Conservation (phyloP, 768 basidiomycete genomes). For the Mycena polygramma region DNA sequence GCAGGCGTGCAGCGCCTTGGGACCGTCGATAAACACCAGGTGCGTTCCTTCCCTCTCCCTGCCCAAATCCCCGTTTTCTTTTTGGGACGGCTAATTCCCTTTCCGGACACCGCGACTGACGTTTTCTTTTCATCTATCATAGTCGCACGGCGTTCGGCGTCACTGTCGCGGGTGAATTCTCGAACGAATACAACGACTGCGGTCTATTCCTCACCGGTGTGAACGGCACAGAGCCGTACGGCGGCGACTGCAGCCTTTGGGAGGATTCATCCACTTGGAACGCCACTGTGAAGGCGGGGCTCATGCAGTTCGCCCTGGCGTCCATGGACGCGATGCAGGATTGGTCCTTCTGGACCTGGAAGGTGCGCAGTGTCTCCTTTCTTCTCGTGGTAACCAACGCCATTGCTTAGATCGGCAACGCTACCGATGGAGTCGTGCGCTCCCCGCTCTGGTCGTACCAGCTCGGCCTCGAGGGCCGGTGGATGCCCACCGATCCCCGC, state of each 20-base stretch:
- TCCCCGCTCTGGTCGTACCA: slow-evolving; percentile 4
- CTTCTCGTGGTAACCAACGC: no score
- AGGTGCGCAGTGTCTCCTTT: no score
- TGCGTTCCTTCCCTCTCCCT: neutral
- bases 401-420: slow-evolving; percentile 11
- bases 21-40: slow-evolving; percentile 55
- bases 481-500: slow-evolving; percentile 9
- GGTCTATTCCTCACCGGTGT: slow-evolving; percentile 9
- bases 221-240: neutral
- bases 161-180: slow-evolving; percentile 9
- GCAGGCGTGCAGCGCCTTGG: slow-evolving; percentile 63
- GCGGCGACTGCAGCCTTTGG: neutral
- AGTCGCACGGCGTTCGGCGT: slow-evolving; percentile 1
- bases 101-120: neutral
- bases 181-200: slow-evolving; percentile 8
- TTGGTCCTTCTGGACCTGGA: slow-evolving; percentile 13
- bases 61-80: neutral
- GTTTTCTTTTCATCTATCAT: neutral
- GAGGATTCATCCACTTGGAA: neutral
- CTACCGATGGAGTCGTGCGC: neutral
- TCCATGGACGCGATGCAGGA: slow-evolving; percentile 10
- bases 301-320: neutral
- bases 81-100: neutral
- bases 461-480: slow-evolving; percentile 1
- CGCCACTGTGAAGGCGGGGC: neutral